Evolutionary conservation across 2,329 filamentous ascomycete species (phyloP).

Genomic region (Akanthomyces dipterigenus): DNA sequence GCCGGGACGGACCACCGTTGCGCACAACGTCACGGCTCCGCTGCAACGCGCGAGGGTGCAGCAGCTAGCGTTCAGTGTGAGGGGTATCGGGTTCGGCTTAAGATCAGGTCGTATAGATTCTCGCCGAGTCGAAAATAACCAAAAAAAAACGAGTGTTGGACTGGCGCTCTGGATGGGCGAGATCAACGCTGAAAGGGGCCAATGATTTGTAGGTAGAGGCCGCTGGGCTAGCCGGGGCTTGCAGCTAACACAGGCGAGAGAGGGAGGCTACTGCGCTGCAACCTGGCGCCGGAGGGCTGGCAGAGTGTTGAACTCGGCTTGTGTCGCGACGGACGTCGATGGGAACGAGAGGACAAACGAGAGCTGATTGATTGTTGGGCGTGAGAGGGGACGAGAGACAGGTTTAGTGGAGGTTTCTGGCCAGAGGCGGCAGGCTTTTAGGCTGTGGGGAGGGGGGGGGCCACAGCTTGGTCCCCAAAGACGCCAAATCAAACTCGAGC

Average conservation of each 20-base stretch:
- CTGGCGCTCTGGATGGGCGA: not conserved
- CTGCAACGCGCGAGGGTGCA: constrained; percentile 11
- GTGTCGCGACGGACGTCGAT: not conserved
- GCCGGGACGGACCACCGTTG: constrained; percentile 1
- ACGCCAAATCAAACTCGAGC: not conserved
- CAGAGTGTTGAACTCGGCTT: not conserved
- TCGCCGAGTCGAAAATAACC: not conserved
- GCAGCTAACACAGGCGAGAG: not conserved
- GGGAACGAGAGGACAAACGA: not conserved
- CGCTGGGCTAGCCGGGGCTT: not conserved
- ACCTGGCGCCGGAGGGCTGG: not conserved
- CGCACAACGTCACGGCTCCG: constrained; percentile 25
- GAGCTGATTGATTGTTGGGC: not conserved
- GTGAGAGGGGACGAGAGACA: not conserved
- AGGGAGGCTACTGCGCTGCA: not conserved
- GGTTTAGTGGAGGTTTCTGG: not conserved
- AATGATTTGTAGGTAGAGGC: not conserved
- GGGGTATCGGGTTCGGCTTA: constrained; percentile 1
- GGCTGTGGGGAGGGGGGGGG: too few species aligned
- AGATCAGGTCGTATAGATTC: not conserved
- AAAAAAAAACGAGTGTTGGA: not conserved
- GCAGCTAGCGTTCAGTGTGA: not conserved
- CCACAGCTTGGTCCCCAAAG: not conserved
- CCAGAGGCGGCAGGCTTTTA: not conserved
- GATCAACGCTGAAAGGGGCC: not conserved